Conservation (phyloP, 805 yeast species). For the Cyberlindnera xylosilytica region DNA sequence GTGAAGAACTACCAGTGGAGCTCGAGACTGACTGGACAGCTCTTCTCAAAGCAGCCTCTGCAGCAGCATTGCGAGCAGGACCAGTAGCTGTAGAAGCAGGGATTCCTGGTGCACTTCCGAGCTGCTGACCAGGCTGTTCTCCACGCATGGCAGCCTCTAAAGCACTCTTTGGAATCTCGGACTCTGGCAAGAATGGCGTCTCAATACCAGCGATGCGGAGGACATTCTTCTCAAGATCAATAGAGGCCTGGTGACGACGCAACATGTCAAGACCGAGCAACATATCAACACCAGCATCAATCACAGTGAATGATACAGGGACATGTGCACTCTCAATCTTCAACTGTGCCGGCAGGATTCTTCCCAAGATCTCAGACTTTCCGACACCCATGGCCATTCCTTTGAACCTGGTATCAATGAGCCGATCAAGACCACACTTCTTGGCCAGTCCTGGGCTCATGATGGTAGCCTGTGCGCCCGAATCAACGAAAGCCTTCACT, state of each 20-base stretch:
- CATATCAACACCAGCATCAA: conserved; percentile 72
- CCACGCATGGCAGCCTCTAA: conserved; percentile 1
- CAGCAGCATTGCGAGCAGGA: conserved; percentile 3
- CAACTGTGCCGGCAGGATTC: conserved; percentile 85
- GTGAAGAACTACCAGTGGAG: not conserved
- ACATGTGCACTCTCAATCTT: conserved; percentile 64
- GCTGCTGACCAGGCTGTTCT: conserved; percentile 2
- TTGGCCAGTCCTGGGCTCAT: conserved; percentile 78
- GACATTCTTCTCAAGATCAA: conserved; percentile 67
- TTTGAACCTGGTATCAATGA: conserved; percentile 74
- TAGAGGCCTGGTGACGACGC: conserved; percentile 77
- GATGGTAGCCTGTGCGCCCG: conserved; percentile 92
- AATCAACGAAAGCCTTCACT: conserved; percentile 90
- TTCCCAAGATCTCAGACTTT: conserved; percentile 68
- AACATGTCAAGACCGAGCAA: conserved; percentile 90
- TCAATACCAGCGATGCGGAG: conserved; percentile 71
- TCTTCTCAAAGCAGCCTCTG: not conserved
- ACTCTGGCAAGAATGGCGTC: conserved; percentile 68
- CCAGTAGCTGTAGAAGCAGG: conserved; percentile 7
- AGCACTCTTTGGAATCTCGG: conserved; percentile 52
- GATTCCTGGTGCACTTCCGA: not conserved
- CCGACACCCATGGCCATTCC: conserved; percentile 95
- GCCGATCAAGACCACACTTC: conserved; percentile 59
- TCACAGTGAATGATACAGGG: conserved; percentile 66
- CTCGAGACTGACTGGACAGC: not conserved